Percentiles rank a stretch among this genome's conserved stretches.
These are phyloP conservation scores for Neonectria neomacrospora DNA, from an alignment of 2,329 filamentous ascomycete species.

Conservation along the genomic window DNA sequence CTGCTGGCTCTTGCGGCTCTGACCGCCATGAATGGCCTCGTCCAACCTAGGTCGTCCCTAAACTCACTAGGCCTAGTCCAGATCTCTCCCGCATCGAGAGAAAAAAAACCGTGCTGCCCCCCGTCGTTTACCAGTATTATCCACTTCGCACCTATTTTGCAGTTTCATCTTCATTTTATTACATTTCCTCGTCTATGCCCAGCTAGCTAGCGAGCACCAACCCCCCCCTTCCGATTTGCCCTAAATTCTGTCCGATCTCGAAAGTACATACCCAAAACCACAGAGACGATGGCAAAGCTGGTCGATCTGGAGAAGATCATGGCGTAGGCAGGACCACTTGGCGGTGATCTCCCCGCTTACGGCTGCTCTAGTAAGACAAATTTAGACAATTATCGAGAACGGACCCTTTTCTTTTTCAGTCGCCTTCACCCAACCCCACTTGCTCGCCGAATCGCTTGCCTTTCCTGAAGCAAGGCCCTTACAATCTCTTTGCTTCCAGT, in stretches of 20 bases:
- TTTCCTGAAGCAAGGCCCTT: constrained; percentile 14
- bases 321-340: not conserved
- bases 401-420: not conserved
- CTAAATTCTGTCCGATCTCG: not conserved
- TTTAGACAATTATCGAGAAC: not conserved
- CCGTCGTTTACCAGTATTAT: not conserved
- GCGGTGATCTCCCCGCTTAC: not conserved
- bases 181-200: not conserved
- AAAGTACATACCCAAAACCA: not conserved
- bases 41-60: not conserved
- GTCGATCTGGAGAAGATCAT: not conserved
- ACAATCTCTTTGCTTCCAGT: not conserved
- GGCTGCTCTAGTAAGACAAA: not conserved
- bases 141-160: not conserved
- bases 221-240: not conserved
- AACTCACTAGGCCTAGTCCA: not conserved
- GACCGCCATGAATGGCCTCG: not conserved
- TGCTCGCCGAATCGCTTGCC: not conserved
- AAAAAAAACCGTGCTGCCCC: not conserved
- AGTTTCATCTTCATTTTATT: not conserved
- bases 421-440: constrained; percentile 1
- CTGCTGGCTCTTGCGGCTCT: not conserved
- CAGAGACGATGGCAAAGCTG: no score
- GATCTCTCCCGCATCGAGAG: not conserved
- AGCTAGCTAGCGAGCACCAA: not conserved